Evolutionary conservation across 345 rosid species (phyloP), one percentile per base, ranked within the genome.

Genomic region (Theobroma cacao): DNA sequence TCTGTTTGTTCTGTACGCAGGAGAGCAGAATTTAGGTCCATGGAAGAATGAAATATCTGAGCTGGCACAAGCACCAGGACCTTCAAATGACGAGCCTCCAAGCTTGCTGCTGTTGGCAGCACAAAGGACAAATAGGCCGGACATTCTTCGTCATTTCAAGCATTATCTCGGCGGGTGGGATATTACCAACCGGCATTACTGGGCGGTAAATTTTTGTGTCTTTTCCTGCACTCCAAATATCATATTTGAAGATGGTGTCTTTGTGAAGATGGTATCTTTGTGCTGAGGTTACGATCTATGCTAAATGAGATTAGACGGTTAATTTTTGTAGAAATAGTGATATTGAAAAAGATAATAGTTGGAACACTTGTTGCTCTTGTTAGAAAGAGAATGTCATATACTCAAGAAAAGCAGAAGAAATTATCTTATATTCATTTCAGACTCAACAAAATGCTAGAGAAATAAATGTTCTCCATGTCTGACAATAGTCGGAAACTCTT

Each of bases 161-260:
- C 89, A 67, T 61, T 94, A 96, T 78, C 86, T 0, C 12, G 97
- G 89, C 3, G 99, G 99, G 66, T 96, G 99, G 98, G 84, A 92
- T 79, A 87, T 94, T 78, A 84, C 97, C n/a, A 88, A 88, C 81
- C 86, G 76, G 78, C 98, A 96, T 82, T 96, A 96, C 81, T 96
- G 98, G 98, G 97, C 93, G 53, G 98, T 96, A 82, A 75, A 89
- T 95, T 89, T 55, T 76, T 68, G 8, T 31, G 48, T 76, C 74
- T 47, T 20, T 66, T 8, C 73, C 1, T 76, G 58, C 26, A 26
- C 70, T 31, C 1, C 70, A 15, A 15, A 52, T 45, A 9, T 65
- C 48, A 50, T 13, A 64, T 33, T 31, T 11, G 33, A 45, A 22
- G n/a, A n/a, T n/a, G n/a, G n/a, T n/a, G n/a, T n/a, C n/a, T 68